Evolutionary conservation across 2,329 filamentous ascomycete genomes (phyloP), one percentile per base, ranked within the genome.

Genomic region (Gremmenia infestans): DNA sequence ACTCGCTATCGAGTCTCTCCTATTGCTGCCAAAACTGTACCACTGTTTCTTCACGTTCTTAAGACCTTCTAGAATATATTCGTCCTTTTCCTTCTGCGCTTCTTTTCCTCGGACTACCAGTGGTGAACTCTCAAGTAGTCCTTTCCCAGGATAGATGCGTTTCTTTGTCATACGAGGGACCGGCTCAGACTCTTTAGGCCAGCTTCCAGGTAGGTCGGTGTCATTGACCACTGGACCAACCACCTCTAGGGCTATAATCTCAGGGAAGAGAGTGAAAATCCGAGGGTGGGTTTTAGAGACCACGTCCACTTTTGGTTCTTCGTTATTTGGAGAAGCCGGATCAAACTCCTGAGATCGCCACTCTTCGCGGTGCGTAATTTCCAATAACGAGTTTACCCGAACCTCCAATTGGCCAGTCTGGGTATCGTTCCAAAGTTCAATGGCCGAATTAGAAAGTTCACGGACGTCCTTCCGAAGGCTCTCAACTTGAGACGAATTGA

Each of bases 341-440:
- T 56, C 42, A 32, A 53, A 56, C 14, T 48, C 17, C 14, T 52
- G 50, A 23, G 49, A 52, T 15, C 54, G 42, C 54, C 54, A 56
- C 42, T 48, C 49, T 48, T 47, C 32, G 22, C 45, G 36, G 35
- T 28, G 37, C 17, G 23, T n/a, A 25, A 12, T n/a, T n/a, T 56
- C 35, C 28, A 56, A 28, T 6, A 8, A 25, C 32, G 45, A 32
- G 35, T 15, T 53, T 5, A 52, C 36, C 28, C 15, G 49, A 37
- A 61, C 53, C 45, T 40, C 48, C 25, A 57, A 50, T 19, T 45
- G 49, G 28, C 54, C 55, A 4, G 46, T 53, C 40, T 61, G 50
- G 48, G 59, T 47, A 19, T 48, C 23, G 52, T 57, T 55, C 59
- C 59, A 61, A 23, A 61, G 50, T 8, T 57, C 43, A 17, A 54